Evolutionary conservation across 768 basidiomycete genomes (phyloP).

Genomic region (Mycena latifolia): DNA sequence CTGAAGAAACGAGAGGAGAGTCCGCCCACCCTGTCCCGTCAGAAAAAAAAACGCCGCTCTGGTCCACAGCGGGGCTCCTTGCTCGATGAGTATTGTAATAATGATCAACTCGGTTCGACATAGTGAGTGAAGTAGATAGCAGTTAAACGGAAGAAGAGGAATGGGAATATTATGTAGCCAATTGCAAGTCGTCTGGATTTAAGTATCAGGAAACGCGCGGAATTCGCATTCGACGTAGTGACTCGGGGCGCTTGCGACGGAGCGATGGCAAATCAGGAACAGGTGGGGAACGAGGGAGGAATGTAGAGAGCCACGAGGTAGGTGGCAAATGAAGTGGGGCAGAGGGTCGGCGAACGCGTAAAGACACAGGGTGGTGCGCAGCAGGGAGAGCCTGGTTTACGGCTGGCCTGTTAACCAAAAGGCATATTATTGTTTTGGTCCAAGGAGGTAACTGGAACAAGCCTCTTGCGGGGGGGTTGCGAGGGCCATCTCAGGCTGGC

Average conservation of each 20-base stretch:
- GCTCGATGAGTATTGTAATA: constrained; percentile 77
- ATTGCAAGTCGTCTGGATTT: constrained; percentile 60
- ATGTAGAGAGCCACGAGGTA: constrained; percentile 68
- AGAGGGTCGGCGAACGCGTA: constrained; percentile 51
- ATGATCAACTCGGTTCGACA: constrained; percentile 81
- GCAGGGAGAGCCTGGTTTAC: constrained; percentile 39
- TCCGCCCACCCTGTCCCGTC: constrained; percentile 90
- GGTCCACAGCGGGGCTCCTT: constrained; percentile 76
- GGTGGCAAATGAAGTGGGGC: constrained; percentile 50
- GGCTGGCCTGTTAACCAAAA: constrained; percentile 48
- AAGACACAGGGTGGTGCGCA: constrained; percentile 42
- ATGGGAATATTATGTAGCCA: constrained; percentile 67
- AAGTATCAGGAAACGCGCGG: constrained; percentile 56
- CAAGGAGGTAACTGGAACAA: constrained; percentile 26
- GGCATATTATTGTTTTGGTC: constrained; percentile 53
- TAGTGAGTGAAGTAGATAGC: constrained; percentile 46
- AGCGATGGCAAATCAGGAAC: constrained; percentile 60
- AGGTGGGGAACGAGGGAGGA: constrained; percentile 59
- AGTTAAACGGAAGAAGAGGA: constrained; percentile 58
- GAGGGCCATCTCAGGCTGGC: constrained; percentile 22
- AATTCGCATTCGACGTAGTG: constrained; percentile 41
- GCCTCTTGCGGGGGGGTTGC: constrained; percentile 34
- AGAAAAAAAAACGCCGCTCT: constrained; percentile 76
- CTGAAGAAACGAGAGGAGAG: constrained; percentile 87
- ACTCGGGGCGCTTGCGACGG: constrained; percentile 43